Evolutionary conservation across 2,329 filamentous ascomycete genomes (phyloP).

Genomic region (Orbilia quercus): DNA sequence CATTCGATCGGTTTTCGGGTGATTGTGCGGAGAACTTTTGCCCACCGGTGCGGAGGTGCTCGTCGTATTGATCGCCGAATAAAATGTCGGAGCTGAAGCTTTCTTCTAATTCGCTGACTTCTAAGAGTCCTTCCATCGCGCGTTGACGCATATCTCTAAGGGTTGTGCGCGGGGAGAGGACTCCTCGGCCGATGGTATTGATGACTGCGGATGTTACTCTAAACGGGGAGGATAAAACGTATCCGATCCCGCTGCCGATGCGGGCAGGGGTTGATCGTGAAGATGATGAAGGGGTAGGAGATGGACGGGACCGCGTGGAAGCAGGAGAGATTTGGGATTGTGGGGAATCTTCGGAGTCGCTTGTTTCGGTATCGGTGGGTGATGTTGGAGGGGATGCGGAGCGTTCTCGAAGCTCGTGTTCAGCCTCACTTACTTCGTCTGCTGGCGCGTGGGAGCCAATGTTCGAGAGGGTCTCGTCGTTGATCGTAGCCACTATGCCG

Average conservation of each 20-base stretch:
- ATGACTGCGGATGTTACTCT: conserved; percentile 48
- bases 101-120: conserved; percentile 53
- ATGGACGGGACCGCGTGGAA: conserved; percentile 6
- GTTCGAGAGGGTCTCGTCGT: conserved; percentile 44
- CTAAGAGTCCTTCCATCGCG: conserved; percentile 51
- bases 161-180: conserved; percentile 47
- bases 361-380: conserved; percentile 55
- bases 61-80: conserved; percentile 55
- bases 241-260: conserved; percentile 31
- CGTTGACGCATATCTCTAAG: conserved; percentile 46
- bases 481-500: conserved; percentile 39
- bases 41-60: conserved; percentile 46
- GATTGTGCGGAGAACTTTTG: conserved; percentile 32
- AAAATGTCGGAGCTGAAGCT: conserved; percentile 48
- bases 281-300: conserved; percentile 25
- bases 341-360: conserved; percentile 52
- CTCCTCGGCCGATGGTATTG: conserved; percentile 39
- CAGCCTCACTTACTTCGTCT: conserved; percentile 51
- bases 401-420: conserved; percentile 23
- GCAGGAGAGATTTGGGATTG: conserved; percentile 21
- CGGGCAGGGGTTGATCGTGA: conserved; percentile 36
- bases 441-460: conserved; percentile 35
- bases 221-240: conserved; percentile 51
- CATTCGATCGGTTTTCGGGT: conserved; percentile 22
- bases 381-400: conserved; percentile 30